Conservation (phyloP, 2,329 filamentous ascomycete genomes). For the Colletotrichum zoysiae region DNA sequence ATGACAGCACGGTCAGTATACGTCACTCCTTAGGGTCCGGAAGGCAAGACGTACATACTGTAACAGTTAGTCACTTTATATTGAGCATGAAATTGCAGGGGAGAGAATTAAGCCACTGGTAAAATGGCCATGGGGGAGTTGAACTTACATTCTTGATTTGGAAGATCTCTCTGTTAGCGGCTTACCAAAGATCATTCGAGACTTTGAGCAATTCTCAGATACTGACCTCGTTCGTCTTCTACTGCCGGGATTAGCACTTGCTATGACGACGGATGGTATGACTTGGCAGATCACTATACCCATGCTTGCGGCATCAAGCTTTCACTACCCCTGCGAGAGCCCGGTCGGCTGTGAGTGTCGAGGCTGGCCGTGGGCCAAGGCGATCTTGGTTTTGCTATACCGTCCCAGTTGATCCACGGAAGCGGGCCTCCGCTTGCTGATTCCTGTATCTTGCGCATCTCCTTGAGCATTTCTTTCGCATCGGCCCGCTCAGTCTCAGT, state of each 20-base stretch:
- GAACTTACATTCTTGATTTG: not conserved
- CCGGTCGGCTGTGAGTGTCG: not conserved
- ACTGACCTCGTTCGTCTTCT: not conserved
- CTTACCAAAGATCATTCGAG: not conserved
- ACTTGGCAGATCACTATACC: not conserved
- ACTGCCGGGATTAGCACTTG: not conserved
- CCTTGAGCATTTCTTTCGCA: not conserved
- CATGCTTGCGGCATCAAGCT: not conserved
- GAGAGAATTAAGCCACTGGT: fast-evolving
- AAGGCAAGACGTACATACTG: not conserved
- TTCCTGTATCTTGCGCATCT: not conserved
- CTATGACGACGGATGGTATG: not conserved
- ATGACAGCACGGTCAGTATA: not conserved
- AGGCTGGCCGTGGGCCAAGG: not conserved
- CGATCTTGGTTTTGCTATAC: not conserved
- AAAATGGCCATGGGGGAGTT: not conserved
- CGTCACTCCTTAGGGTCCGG: not conserved
- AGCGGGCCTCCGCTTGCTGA: not conserved
- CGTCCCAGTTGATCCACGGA: conserved; percentile 1
- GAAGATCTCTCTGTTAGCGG: not conserved
- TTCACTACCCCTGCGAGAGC: not conserved
- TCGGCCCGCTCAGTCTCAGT: not conserved
- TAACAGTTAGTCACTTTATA: no score
- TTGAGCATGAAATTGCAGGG: not conserved
- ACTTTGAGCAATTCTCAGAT: not conserved